Evolutionary conservation across 768 basidiomycete species (phyloP).

Genomic region (Hygrophoropsis aurantiaca): DNA sequence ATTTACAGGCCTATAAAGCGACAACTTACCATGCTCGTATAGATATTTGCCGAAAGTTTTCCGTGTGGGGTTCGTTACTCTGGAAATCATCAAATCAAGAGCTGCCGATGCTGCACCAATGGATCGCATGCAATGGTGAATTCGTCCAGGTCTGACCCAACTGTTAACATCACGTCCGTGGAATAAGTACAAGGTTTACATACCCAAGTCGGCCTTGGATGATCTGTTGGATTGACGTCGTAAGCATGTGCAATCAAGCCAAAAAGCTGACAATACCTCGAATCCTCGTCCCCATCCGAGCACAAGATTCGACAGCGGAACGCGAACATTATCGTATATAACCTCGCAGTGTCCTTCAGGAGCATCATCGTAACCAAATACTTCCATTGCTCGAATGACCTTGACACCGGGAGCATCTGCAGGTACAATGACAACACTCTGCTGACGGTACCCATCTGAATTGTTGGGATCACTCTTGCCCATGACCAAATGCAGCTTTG

Average conservation of each 20-base stretch:
- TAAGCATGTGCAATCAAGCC: neutral
- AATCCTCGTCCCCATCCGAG: constrained; percentile 95
- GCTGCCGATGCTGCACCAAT: constrained; percentile 87
- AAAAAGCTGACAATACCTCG: constrained; percentile 50
- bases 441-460: constrained; percentile 73
- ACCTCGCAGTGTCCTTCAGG: constrained; percentile 97
- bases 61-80: constrained; percentile 88
- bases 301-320: constrained; percentile 80
- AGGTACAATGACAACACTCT: constrained; percentile 95
- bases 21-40: constrained; percentile 81
- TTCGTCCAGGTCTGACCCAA: constrained; percentile 76
- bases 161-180: constrained; percentile 5
- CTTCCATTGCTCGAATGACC: constrained; percentile 87
- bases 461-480: constrained; percentile 91
- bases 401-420: constrained; percentile 83
- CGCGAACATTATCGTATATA: constrained; percentile 90
- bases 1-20: neutral
- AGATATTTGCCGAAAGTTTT: constrained; percentile 95
- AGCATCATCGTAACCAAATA: constrained; percentile 94
- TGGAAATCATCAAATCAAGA: constrained; percentile 82
- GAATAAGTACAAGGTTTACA: constrained; percentile 14
- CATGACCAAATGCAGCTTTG: constrained; percentile 88
- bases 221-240: constrained; percentile 48
- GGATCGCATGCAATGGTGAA: constrained; percentile 97
- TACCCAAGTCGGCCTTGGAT: constrained; percentile 96